Evolutionary conservation across 768 basidiomycete species (phyloP), one percentile per base, ranked within the genome.

Genomic region (Boletus sp.): DNA sequence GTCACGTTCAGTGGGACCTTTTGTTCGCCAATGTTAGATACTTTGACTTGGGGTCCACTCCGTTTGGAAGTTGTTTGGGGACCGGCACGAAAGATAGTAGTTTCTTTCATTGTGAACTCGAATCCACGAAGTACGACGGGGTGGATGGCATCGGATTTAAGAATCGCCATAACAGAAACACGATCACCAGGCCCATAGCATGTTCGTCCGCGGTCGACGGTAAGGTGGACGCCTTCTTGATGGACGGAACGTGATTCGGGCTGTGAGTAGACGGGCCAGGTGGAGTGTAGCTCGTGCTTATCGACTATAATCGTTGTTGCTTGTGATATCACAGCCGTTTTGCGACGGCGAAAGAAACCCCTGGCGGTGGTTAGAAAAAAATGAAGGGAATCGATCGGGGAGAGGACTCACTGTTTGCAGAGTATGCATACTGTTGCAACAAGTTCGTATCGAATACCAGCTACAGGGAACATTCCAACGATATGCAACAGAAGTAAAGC

Each of bases 251-350:
- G 86, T 33, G 78, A 79, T 63, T 93, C 89, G 11, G 81, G 80
- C 65, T 92, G 88, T 46, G 81, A 82, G 65, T 93, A 96, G 30
- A 95, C 80, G 3, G 94, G 93, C 94, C 94, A 97, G 1, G 90
- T 87, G 5, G 93, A 88, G 64, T 96, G 93, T 7, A 95, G 75
- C 59, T 96, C 94, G 65, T 96, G 93, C 70, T 96, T 97, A 76
- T 92, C 89, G 63, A 97, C 90, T 57, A 85, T 82, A 42, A 97
- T 86, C 13, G 79, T 74, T 33, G 88, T 82, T 19, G 82, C 77
- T 13, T 84, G 81, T n/a, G 85, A 82, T 30, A 83, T 72, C 40
- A 90, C 80, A 21, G 81, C 76, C 1, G 87, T 81, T 64, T 90
- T 87, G 61, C 88, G 84, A 57, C 87, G 84, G 34, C 91, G 90